Conservation (phyloP, 2,329 filamentous ascomycete genomes). For the Claviceps fusiformis region DNA sequence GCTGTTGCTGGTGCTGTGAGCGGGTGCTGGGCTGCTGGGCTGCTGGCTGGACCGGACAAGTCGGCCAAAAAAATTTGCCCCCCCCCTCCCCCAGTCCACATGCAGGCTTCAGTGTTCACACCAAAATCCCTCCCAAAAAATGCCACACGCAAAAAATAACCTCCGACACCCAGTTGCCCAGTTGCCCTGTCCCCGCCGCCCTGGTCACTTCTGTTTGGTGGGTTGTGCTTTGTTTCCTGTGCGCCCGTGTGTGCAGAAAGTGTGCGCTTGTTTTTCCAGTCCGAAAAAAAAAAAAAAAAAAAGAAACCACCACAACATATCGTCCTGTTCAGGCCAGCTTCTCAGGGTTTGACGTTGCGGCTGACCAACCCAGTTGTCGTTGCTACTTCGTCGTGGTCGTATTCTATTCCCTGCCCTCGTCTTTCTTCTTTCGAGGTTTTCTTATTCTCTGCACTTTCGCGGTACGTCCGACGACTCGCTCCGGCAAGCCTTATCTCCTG, state of each 20-base stretch:
- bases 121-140: constrained; percentile 1
- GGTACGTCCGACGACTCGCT: not conserved
- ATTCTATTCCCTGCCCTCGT: not conserved
- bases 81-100: no score
- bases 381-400: not conserved
- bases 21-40: no score
- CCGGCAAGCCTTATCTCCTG: not conserved
- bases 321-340: not conserved
- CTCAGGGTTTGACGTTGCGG: constrained; percentile 2
- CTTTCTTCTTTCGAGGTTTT: not conserved
- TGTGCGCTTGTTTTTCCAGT: not conserved
- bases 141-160: constrained; percentile 6
- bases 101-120: no score
- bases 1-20: no score
- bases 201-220: not conserved
- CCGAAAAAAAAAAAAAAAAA: constrained; percentile 1
- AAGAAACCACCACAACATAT: not conserved
- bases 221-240: not conserved
- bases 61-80: not conserved
- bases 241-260: not conserved
- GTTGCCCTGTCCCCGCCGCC: constrained; percentile 1
- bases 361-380: not conserved
- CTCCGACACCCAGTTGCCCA: constrained; percentile 4
- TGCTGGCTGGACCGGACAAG: no score
- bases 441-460: not conserved